A percentile compares a stretch with the other conserved stretches of the same genome.
Conservation (phyloP, 805 yeast genomes). For the Isabelozyma gotoi region DNA sequence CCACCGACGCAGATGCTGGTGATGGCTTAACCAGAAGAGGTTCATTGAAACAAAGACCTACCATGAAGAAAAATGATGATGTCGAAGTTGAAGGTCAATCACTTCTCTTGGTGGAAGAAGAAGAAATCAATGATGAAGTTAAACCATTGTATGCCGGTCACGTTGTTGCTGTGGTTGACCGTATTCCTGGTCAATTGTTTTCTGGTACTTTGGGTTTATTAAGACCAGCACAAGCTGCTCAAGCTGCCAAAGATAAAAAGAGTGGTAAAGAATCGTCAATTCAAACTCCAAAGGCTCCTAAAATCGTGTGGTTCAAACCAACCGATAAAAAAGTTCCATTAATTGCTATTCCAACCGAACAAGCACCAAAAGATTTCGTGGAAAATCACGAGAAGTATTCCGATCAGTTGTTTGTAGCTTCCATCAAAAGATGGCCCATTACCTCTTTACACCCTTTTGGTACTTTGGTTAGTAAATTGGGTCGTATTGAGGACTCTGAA, state of each 20-base stretch:
- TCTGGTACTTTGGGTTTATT: slow-evolving; percentile 91
- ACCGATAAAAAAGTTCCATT: slow-evolving; percentile 97
- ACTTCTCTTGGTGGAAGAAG: slow-evolving; percentile 86
- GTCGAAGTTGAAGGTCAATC: slow-evolving; percentile 99
- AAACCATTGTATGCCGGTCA: slow-evolving; percentile 97
- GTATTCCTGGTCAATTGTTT: slow-evolving; percentile 95
- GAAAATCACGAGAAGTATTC: slow-evolving; percentile 85
- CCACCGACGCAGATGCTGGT: slow-evolving; percentile 31
- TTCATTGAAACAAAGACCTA: slow-evolving; percentile 90
- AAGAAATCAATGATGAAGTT: slow-evolving; percentile 87
- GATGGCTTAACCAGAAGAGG: slow-evolving; percentile 68
- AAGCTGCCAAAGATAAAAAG: slow-evolving; percentile 62
- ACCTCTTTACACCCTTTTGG: slow-evolving; percentile 98
- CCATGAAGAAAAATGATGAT: slow-evolving; percentile 96
- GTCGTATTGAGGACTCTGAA: slow-evolving; percentile 69
- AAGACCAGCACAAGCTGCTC: slow-evolving; percentile 93
- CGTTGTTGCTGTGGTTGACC: slow-evolving; percentile 95
- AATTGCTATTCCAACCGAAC: slow-evolving; percentile 97
- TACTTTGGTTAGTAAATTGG: slow-evolving; percentile 82
- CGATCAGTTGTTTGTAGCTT: slow-evolving; percentile 84
- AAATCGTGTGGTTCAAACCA: slow-evolving; percentile 98
- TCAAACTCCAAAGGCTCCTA: slow-evolving; percentile 61
- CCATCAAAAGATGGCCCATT: slow-evolving; percentile 98
- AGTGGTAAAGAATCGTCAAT: slow-evolving; percentile 47
- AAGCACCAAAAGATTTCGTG: slow-evolving; percentile 93